phyloP scores from a whole-genome alignment of 2,329 filamentous ascomycete genomes.

The Clonostachys rosea region DNA sequence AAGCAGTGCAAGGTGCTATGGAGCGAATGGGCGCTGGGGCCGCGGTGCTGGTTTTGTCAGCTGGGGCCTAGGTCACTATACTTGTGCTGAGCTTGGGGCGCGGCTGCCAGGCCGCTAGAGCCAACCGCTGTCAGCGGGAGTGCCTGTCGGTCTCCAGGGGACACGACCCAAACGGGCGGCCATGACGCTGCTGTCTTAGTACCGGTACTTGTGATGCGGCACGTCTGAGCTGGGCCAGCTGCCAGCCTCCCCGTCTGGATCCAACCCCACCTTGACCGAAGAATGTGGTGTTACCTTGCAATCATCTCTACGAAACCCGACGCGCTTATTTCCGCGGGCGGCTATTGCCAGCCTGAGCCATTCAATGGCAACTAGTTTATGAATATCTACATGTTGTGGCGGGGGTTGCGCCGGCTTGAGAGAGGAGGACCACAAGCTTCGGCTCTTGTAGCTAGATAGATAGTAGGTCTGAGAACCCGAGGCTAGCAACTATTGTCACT shows the following conservation, averaged over 20 bases:
- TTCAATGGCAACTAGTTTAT: too few relatives aligned
- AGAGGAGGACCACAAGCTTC: too few relatives aligned
- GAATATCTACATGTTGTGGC: too few relatives aligned
- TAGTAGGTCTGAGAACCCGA: too few relatives aligned
- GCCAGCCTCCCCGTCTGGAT: background rate
- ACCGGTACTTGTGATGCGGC: background rate
- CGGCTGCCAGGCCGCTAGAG: background rate
- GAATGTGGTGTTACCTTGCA: background rate
- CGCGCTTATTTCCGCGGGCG: too few relatives aligned
- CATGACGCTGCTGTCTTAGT: constrained; percentile 1
- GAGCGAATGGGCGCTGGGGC: background rate
- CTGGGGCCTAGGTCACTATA: background rate
- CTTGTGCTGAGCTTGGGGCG: background rate
- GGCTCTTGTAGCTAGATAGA: too few relatives aligned
- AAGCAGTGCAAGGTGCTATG: background rate
- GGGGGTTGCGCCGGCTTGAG: too few relatives aligned
- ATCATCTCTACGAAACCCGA: too few relatives aligned
- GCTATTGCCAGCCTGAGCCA: too few relatives aligned
- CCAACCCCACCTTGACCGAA: background rate
- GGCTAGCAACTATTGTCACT: too few relatives aligned
- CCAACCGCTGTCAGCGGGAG: background rate
- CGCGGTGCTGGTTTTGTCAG: background rate
- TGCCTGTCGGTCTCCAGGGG: background rate
- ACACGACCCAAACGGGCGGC: background rate
- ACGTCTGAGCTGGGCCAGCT: background rate